Percentiles rank a stretch among this genome's conserved stretches.
phyloP scores from a whole-genome alignment of 345 rosid genomes.

The Gossypium ekmanianum region DNA sequence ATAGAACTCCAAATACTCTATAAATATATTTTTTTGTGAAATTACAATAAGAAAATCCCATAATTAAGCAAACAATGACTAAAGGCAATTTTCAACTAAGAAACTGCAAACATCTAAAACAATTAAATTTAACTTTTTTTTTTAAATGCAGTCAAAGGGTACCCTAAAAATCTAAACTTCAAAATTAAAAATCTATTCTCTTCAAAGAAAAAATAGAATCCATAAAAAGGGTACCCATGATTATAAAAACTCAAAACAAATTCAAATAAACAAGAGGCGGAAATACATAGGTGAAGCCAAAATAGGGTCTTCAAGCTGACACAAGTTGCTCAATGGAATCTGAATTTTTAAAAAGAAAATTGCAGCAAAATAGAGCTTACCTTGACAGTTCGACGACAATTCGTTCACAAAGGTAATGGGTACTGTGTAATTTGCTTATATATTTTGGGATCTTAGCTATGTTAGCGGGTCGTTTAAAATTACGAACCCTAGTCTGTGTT shows the following conservation, averaged over 20 bases:
- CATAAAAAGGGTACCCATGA: neutral
- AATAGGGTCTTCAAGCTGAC: neutral
- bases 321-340: neutral
- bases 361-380: constrained; percentile 4
- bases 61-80: neutral
- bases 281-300: neutral
- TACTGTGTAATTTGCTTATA: neutral
- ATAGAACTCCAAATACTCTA: neutral
- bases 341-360: neutral
- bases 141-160: neutral
- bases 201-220: neutral
- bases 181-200: neutral
- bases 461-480: neutral
- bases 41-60: neutral
- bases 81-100: neutral
- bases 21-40: neutral
- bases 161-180: neutral
- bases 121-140: neutral
- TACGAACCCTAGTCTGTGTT: neutral
- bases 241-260: neutral
- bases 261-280: neutral
- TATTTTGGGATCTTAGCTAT: neutral
- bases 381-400: neutral
- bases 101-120: neutral
- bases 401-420: neutral